Conservation (phyloP, 768 basidiomycete species). For the Pulveroboletus ravenelii region DNA sequence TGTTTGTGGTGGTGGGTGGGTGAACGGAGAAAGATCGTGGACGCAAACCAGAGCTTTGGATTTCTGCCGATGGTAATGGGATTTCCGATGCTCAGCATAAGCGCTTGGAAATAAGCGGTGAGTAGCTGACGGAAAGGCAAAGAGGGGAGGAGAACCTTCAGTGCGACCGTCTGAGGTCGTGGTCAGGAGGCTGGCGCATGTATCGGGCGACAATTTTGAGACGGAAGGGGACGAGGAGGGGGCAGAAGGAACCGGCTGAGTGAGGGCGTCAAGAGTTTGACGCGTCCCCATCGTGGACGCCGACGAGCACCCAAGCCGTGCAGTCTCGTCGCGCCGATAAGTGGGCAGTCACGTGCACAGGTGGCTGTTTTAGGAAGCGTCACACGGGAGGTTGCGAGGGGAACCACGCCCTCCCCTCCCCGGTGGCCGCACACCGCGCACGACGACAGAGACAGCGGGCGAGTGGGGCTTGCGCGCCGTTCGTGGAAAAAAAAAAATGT, state of each 20-base stretch:
- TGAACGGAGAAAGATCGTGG: neutral
- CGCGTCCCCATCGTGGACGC: slow-evolving; percentile 16
- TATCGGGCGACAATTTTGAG: slow-evolving; percentile 24
- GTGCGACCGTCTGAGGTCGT: slow-evolving; percentile 52
- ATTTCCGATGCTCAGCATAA: slow-evolving; percentile 55
- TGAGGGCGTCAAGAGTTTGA: slow-evolving; percentile 18
- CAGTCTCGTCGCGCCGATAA: slow-evolving; percentile 8
- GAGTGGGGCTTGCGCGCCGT: slow-evolving; percentile 1
- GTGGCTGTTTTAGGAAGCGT: neutral
- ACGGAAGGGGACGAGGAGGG: slow-evolving; percentile 15
- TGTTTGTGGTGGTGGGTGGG: slow-evolving; percentile 11
- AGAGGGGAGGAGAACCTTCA: slow-evolving; percentile 45
- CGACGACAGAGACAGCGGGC: slow-evolving; percentile 10
- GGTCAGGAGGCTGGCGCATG: slow-evolving; percentile 75
- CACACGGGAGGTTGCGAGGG: slow-evolving; percentile 11
- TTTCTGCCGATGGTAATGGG: slow-evolving; percentile 71
- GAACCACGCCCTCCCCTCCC: neutral
- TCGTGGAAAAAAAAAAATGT: slow-evolving; percentile 1
- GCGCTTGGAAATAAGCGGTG: slow-evolving; percentile 36
- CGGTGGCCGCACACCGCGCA: slow-evolving; percentile 5
- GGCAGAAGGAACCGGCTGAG: slow-evolving; percentile 29
- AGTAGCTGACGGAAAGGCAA: neutral
- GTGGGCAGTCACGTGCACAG: slow-evolving; percentile 9
- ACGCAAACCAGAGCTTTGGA: slow-evolving; percentile 54
- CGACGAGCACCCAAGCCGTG: neutral